phyloP scores from a whole-genome alignment of 2,329 filamentous ascomycete genomes.

The Fusarium newnesense region DNA sequence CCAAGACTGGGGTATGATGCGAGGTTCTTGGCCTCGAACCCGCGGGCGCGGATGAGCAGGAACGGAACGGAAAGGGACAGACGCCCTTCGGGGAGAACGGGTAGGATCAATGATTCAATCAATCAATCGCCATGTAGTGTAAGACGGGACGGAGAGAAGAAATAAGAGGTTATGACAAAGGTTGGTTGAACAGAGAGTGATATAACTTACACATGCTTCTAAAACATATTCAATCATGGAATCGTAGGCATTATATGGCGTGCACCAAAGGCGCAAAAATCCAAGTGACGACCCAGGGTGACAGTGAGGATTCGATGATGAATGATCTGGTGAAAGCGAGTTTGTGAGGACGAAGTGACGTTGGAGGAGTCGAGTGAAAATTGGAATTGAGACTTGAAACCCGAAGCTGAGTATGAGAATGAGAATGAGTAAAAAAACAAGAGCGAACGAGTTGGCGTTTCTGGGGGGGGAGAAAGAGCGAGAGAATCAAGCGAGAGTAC shows the following conservation, averaged over 20 bases:
- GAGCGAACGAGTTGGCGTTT: slow-evolving; percentile 30
- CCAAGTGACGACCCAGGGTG: slow-evolving; percentile 33
- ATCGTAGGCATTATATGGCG: slow-evolving; percentile 48
- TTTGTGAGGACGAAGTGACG: slow-evolving; percentile 17
- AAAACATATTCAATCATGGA: slow-evolving; percentile 52
- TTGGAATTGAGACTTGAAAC: background rate
- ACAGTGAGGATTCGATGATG: slow-evolving; percentile 11
- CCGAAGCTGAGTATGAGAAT: background rate
- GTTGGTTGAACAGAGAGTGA: background rate
- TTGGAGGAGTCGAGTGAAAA: slow-evolving; percentile 27
- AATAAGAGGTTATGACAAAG: background rate
- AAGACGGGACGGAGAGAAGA: background rate
- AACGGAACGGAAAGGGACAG: slow-evolving; percentile 25
- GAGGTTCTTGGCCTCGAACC: slow-evolving; percentile 42
- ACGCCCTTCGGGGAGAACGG: slow-evolving; percentile 13
- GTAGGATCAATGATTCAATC: slow-evolving; percentile 11
- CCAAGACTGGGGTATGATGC: slow-evolving; percentile 48
- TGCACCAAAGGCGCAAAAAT: slow-evolving; percentile 45
- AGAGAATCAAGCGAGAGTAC: slow-evolving; percentile 40
- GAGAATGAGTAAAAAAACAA: slow-evolving; percentile 32
- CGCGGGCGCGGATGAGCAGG: slow-evolving; percentile 32
- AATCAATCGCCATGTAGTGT: background rate
- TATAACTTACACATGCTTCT: slow-evolving; percentile 56
- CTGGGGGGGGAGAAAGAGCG: slow-evolving; percentile 27
- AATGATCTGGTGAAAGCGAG: slow-evolving; percentile 1